These are phyloP conservation scores for Curvularia verruculosa DNA, from an alignment of 2,329 filamentous ascomycete genomes.

Conservation along the genomic window DNA sequence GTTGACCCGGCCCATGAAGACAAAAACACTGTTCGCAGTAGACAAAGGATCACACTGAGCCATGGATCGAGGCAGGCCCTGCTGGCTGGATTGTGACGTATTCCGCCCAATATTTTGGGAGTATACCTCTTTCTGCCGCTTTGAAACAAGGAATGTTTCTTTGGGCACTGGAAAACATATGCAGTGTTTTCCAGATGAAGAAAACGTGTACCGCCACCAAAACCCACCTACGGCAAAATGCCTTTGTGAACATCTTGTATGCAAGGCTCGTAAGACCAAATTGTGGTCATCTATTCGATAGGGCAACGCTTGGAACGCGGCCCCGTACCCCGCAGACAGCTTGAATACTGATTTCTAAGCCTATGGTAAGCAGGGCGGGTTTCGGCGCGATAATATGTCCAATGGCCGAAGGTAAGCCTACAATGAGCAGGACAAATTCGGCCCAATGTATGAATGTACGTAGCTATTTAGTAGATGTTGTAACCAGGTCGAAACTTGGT, in stretches of 20 bases:
- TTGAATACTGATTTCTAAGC: conserved; percentile 36
- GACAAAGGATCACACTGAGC: neutral
- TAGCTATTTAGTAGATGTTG: neutral
- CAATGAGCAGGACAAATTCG: conserved; percentile 3
- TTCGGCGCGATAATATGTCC: no score
- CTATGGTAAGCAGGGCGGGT: no score
- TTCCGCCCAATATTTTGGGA: neutral
- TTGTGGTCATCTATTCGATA: conserved; percentile 14
- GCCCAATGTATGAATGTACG: neutral
- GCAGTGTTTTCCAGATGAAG: neutral
- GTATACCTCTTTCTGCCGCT: neutral
- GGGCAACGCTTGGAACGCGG: conserved; percentile 5
- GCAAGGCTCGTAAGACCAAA: neutral
- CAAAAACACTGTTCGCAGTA: neutral
- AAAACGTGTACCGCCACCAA: neutral
- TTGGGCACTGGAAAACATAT: neutral
- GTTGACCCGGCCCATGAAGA: conserved; percentile 14
- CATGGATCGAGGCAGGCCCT: neutral
- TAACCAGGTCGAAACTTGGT: neutral
- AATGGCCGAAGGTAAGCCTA: no score
- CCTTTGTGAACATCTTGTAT: neutral
- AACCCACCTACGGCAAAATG: neutral
- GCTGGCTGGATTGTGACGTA: neutral
- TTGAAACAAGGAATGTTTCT: neutral
- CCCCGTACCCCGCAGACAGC: conserved; percentile 21